Base-by-base conservation (phyloP, 176 grass and related monocot species). In the Musa itinerans region DNA sequence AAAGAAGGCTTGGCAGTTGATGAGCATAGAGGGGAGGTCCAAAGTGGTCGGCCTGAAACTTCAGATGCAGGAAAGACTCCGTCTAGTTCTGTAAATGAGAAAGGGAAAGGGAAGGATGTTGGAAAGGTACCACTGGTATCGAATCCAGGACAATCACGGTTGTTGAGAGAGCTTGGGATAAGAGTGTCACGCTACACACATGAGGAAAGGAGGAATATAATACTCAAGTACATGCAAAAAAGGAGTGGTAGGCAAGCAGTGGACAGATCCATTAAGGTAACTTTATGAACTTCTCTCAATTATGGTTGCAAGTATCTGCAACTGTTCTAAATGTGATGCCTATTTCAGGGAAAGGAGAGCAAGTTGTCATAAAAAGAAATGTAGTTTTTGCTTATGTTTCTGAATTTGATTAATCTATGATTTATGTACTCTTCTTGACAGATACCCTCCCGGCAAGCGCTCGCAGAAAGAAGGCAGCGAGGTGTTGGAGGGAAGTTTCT, bases 181-280 rank as follows among this genome's bases (percentile, higher is more conserved):
- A 76, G 88, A 61, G 90, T 98, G 69, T 91, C 82, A 21, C 86
- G 90, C 80, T 98, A 93, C 86, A 89, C 88, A 52, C 82, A 91
- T 73, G 94, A 98, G 84, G 90, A 93, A 77, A 92, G 94, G 74
- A 92, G 90, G 71, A 90, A 93, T 81, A 93, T 98, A 83, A 89
- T 98, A 82, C 77, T 86, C 53, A 92, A 89, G 74, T 98, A 98
- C 86, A 93, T 91, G 90, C 88, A 98, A 81, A 98, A 98, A 84
- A 87, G 94, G 78, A 91, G 82, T 78, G 87, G 69, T 64, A 87
- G 94, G 72, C 90, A 89, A 87, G 80, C 73, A 53, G 76, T 89
- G 19, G 83, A 91, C 57, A 81, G 88, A 55, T 65, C 87, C 54
- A 79, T 77, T 52, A 98, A 98, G 90, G 92, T 92, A 64, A 14